Base-by-base conservation (phyloP, 345 rosid species). In the Citrus hindsii region DNA sequence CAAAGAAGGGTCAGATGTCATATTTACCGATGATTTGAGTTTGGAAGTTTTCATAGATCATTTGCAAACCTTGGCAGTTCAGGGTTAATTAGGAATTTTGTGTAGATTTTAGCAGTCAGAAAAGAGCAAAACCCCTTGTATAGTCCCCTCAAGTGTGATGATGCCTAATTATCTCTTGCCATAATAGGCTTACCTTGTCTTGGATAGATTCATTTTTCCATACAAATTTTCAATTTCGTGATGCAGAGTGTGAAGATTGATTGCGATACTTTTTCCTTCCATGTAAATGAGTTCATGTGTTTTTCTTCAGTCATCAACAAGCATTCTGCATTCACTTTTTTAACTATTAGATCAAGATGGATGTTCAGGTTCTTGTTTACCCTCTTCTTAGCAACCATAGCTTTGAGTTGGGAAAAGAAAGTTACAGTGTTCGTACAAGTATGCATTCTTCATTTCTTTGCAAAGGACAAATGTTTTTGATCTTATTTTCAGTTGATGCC, bases 1-100 rank as follows among this genome's bases (percentile, higher is more conserved):
- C 67, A 86, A 77, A 0, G 91, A 85, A 42, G 92, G 91, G 35
- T 94, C 97, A 3, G 98, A 93, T 28, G 82, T 93, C 18, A 84
- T 95, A 53, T 90, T 88, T 25, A 94, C 98, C 1, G 99, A 96
- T 86, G 98, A 96, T 80, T 76, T 92, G 76, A 89, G 98, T 85
- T 86, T 96, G 87, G 90, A 96, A 86, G 98, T 86, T 70, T 96
- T 96, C 77, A 83, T 96, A 10, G 90, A 90, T 69, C 93, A 92
- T 77, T 83, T 96, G 85, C 97, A 96, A 84, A 67, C 91, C 68
- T 88, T 95, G 66, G 97, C 98, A 0, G 99, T 95, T 56, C 91
- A 86, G 82, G 80, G 76, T 62, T 92, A 80, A 81, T 66, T 40
- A 51, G 24, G 56, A 37, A 27, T 70, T 63, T 68, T 59, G 48